Conservation (phyloP, 2,329 filamentous ascomycete species). For the Colletotrichum cordylinicola region DNA sequence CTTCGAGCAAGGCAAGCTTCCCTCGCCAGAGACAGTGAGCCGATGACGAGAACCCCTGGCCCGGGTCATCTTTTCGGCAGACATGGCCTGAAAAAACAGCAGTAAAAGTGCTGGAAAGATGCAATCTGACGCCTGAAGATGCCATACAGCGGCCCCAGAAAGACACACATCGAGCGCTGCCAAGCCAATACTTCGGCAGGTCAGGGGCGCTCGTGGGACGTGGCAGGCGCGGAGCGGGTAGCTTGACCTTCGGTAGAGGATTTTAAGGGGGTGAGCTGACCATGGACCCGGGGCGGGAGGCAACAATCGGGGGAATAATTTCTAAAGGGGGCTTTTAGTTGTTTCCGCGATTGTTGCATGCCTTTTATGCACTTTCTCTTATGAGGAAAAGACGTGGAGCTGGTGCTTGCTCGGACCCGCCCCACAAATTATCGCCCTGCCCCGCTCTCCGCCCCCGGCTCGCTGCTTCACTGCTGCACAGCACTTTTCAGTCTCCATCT, state of each 20-base stretch:
- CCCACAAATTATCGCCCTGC: not conserved
- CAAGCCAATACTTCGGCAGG: slow-evolving; percentile 22
- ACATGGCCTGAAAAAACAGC: not conserved
- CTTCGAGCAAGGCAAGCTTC: not conserved
- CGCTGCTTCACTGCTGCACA: not conserved
- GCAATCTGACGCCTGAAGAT: not conserved
- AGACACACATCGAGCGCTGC: not conserved
- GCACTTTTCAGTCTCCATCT: not conserved
- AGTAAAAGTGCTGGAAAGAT: not conserved
- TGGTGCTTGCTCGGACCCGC: not conserved
- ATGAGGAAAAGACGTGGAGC: not conserved
- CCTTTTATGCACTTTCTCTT: not conserved
- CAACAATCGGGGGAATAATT: not conserved
- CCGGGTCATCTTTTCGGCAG: not conserved
- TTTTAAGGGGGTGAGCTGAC: not conserved
- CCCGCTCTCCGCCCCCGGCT: not conserved
- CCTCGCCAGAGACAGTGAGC: not conserved
- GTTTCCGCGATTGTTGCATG: not conserved
- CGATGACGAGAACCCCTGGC: not conserved
- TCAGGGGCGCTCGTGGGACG: slow-evolving; percentile 8
- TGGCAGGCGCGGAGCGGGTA: slow-evolving; percentile 13
- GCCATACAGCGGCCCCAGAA: not conserved
- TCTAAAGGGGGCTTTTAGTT: not conserved
- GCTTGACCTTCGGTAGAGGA: slow-evolving; percentile 3
- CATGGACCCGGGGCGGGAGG: not conserved